These are phyloP conservation scores for Turnera subulata DNA, from an alignment of 345 rosid species.

Conservation along the genomic window DNA sequence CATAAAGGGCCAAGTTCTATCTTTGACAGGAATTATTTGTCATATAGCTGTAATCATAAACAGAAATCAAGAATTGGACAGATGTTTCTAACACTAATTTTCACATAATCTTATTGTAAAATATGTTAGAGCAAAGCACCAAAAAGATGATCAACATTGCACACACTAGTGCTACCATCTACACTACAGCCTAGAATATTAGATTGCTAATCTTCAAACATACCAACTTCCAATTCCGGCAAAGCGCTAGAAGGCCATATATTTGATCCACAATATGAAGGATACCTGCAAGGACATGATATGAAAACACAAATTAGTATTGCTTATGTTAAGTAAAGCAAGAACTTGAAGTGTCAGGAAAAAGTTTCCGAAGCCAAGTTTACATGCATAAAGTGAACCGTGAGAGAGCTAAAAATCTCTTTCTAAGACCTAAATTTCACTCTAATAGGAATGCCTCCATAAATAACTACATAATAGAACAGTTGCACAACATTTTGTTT, in stretches of 20 bases:
- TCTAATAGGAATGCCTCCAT: constrained; percentile 7
- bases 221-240: constrained; percentile 89
- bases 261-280: constrained; percentile 82
- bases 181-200: neutral
- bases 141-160: neutral
- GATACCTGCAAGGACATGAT: constrained; percentile 53
- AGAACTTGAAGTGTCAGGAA: neutral
- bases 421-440: neutral
- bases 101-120: too few relatives aligned
- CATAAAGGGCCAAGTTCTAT: neutral
- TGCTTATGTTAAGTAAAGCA: neutral
- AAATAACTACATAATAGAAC: neutral
- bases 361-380: neutral
- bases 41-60: too few relatives aligned
- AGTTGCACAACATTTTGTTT: constrained; percentile 1
- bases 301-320: constrained; percentile 9
- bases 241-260: constrained; percentile 73
- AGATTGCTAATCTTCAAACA: constrained; percentile 3
- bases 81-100: neutral
- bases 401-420: too few relatives aligned
- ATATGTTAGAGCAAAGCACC: neutral
- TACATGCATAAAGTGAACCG: too few relatives aligned
- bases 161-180: neutral
- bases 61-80: neutral
- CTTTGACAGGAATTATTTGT: neutral